Conservation (phyloP, 495 filamentous ascomycete species). For the Extremus antarcticus region DNA sequence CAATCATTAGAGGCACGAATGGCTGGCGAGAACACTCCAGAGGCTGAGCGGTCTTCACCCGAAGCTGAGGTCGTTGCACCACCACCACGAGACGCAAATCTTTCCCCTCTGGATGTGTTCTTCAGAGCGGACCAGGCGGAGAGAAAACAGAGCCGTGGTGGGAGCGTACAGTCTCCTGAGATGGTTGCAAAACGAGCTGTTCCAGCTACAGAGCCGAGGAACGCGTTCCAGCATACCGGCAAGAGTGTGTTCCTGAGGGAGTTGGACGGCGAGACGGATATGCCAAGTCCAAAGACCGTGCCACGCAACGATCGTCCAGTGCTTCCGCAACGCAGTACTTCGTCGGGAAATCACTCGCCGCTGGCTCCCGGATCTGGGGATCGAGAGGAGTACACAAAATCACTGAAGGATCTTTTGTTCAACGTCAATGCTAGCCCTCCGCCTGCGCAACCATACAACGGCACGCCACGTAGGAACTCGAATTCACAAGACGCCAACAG, state of each 20-base stretch:
- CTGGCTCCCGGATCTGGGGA: background rate
- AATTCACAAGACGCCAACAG: constrained; percentile 1
- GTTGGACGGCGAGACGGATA: constrained; percentile 40
- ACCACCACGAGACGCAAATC: constrained; percentile 36
- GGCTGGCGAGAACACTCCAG: constrained; percentile 28
- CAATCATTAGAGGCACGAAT: constrained; percentile 34
- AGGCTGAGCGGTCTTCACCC: constrained; percentile 17
- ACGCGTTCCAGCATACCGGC: constrained; percentile 31
- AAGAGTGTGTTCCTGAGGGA: constrained; percentile 56
- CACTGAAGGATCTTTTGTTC: constrained; percentile 22
- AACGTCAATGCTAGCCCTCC: constrained; percentile 7
- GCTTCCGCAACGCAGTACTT: background rate
- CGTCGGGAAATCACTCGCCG: background rate
- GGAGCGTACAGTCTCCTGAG: constrained; percentile 19
- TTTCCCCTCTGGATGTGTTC: constrained; percentile 76
- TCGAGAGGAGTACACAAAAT: constrained; percentile 10
- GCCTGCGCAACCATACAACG: background rate
- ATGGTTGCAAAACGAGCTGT: constrained; percentile 8
- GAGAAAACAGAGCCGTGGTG: constrained; percentile 40
- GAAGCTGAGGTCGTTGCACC: constrained; percentile 33
- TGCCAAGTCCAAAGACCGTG: constrained; percentile 12
- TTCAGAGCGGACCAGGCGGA: constrained; percentile 78
- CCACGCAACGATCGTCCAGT: constrained; percentile 1
- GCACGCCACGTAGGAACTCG: constrained; percentile 3
- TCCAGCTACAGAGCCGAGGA: constrained; percentile 15